Evolutionary conservation across 2,329 filamentous ascomycete species (phyloP).

Genomic region (Hawksworthiomyces lignivorus): DNA sequence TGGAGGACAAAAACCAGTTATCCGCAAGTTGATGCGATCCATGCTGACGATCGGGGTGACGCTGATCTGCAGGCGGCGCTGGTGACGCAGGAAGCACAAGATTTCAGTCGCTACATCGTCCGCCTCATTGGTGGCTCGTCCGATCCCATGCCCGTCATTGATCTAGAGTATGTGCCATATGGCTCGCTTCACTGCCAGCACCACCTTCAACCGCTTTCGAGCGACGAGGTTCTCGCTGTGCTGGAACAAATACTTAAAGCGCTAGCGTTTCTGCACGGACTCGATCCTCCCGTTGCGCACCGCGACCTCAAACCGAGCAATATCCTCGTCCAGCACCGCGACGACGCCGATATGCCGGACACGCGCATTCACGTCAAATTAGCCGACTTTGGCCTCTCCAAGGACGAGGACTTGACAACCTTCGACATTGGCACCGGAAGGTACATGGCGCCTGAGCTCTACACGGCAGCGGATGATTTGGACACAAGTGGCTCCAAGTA

Average conservation of each 20-base stretch:
- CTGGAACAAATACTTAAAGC: not conserved
- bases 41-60: too few species aligned
- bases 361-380: conserved; percentile 66
- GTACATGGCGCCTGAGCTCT: conserved; percentile 91
- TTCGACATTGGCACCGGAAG: conserved; percentile 89
- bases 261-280: not conserved
- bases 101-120: conserved; percentile 1
- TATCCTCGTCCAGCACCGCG: conserved; percentile 54
- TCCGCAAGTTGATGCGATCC: too few species aligned
- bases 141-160: not conserved
- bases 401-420: conserved; percentile 94
- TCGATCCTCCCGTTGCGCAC: conserved; percentile 50
- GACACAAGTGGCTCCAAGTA: conserved; percentile 75
- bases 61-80: too few species aligned
- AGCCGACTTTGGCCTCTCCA: conserved; percentile 90
- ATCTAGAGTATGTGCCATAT: not conserved
- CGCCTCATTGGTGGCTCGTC: not conserved
- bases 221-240: conserved; percentile 8
- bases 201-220: not conserved
- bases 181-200: not conserved
- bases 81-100: too few species aligned
- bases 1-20: too few species aligned
- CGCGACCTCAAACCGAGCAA: conserved; percentile 26
- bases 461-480: conserved; percentile 43
- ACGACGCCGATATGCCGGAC: too few species aligned